A percentile compares a stretch with the other conserved stretches of the same genome.
Conservation (phyloP, 768 basidiomycete genomes). For the Naematelia encephala region DNA sequence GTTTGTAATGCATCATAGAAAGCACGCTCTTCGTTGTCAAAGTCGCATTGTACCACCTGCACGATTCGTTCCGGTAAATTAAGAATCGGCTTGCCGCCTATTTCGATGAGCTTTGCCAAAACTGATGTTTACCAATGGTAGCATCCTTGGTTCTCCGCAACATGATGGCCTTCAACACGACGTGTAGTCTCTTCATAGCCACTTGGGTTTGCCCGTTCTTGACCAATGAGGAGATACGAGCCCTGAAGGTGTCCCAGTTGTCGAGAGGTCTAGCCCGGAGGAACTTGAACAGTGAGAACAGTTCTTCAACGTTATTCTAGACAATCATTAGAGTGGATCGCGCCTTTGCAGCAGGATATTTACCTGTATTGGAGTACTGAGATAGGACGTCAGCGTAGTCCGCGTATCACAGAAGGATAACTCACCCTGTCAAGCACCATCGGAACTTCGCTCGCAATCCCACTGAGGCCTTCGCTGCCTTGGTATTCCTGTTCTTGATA, state of each 20-base stretch:
- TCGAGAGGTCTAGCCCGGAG: slow-evolving; percentile 72
- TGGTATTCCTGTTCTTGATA: slow-evolving; percentile 80
- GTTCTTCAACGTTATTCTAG: slow-evolving; percentile 85
- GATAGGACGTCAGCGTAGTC: slow-evolving; percentile 1
- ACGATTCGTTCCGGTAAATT: slow-evolving; percentile 73
- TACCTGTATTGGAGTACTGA: slow-evolving; percentile 50
- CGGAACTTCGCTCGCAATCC: slow-evolving; percentile 71
- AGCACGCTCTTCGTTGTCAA: slow-evolving; percentile 68
- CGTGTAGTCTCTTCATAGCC: slow-evolving; percentile 82
- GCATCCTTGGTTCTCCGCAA: slow-evolving; percentile 73
- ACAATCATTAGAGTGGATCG: neutral
- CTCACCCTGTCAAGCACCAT: slow-evolving; percentile 75
- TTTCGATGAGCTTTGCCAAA: slow-evolving; percentile 51
- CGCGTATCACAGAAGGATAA: slow-evolving; percentile 1
- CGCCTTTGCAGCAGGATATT: neutral
- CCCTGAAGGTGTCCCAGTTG: slow-evolving; percentile 74
- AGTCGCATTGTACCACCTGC: slow-evolving; percentile 69
- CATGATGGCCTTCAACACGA: slow-evolving; percentile 82
- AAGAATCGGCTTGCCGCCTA: slow-evolving; percentile 70
- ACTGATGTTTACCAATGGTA: slow-evolving; percentile 40
- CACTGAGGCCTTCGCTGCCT: slow-evolving; percentile 72
- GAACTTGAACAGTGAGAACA: slow-evolving; percentile 86
- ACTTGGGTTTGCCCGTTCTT: slow-evolving; percentile 61
- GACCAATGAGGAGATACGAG: slow-evolving; percentile 73
- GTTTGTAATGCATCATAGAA: slow-evolving; percentile 74